A percentile compares a stretch with the other conserved stretches of the same genome.
These are phyloP conservation scores for Manihot esculenta DNA, from an alignment of 441 rosid species.

Conservation along the genomic window DNA sequence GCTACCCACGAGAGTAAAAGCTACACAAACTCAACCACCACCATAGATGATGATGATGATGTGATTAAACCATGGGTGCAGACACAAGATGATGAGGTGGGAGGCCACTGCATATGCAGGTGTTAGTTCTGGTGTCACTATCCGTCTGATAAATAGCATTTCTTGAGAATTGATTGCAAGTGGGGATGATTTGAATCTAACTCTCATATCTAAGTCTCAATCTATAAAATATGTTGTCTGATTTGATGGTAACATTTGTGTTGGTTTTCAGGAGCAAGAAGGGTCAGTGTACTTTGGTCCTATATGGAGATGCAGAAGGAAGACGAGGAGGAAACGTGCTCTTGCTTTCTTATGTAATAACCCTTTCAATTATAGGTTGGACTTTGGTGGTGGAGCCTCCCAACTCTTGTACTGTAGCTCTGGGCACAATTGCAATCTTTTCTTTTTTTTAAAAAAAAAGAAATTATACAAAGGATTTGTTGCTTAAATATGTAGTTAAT, in stretches of 20 bases:
- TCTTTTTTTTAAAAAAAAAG: too few relatives aligned
- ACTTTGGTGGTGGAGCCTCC: neutral
- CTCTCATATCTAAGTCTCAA: conserved; percentile 17
- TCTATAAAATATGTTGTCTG: conserved; percentile 17
- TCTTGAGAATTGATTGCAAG: conserved; percentile 26
- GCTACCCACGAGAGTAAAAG: conserved; percentile 66
- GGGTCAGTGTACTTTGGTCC: conserved; percentile 8
- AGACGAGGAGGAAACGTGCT: neutral
- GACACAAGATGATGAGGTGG: conserved; percentile 19
- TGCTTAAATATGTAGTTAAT: too few relatives aligned
- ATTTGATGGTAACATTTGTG: conserved; percentile 29
- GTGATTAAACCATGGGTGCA: neutral
- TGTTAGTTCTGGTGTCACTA: conserved; percentile 39
- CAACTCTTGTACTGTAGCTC: neutral
- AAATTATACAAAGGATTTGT: too few relatives aligned
- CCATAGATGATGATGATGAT: neutral
- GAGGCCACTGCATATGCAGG: conserved; percentile 10
- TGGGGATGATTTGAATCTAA: conserved; percentile 28
- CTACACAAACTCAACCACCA: conserved; percentile 15
- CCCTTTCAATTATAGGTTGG: conserved; percentile 1
- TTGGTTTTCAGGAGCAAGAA: neutral
- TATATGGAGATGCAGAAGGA: neutral
- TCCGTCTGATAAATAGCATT: conserved; percentile 20
- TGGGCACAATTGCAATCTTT: too few relatives aligned
- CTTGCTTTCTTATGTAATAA: neutral